Conservation (phyloP, 2,329 filamentous ascomycete genomes). For the Penicillium sp. region DNA sequence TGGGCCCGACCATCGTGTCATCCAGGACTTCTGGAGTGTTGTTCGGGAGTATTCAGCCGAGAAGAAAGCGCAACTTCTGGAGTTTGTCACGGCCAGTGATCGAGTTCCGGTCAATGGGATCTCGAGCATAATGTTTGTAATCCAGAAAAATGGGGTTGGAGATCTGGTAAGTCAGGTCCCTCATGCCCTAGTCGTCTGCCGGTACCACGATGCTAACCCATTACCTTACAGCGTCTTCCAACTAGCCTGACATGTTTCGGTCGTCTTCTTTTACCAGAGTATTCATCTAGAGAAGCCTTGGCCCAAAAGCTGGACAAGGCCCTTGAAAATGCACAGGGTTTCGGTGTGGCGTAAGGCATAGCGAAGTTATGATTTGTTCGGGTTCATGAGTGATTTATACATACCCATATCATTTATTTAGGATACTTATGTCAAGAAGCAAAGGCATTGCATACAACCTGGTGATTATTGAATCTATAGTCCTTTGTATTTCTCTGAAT, state of each 20-base stretch:
- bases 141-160: slow-evolving; percentile 76
- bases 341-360: slow-evolving; percentile 71
- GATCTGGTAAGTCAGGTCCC: slow-evolving; percentile 46
- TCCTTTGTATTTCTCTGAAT: not conserved
- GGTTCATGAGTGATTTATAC: slow-evolving; percentile 12
- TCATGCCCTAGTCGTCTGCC: too few species aligned
- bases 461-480: not conserved
- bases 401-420: slow-evolving; percentile 22
- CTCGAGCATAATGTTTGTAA: slow-evolving; percentile 77
- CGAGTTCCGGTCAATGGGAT: slow-evolving; percentile 86
- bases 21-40: slow-evolving; percentile 83
- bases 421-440: slow-evolving; percentile 4
- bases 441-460: slow-evolving; percentile 4
- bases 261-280: slow-evolving; percentile 82
- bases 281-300: slow-evolving; percentile 71
- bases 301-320: slow-evolving; percentile 79
- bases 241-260: slow-evolving; percentile 95
- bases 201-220: slow-evolving; percentile 6
- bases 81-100: slow-evolving; percentile 94
- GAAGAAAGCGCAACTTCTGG: slow-evolving; percentile 76
- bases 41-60: slow-evolving; percentile 66
- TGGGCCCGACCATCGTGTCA: slow-evolving; percentile 67
- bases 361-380: slow-evolving; percentile 3
- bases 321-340: slow-evolving; percentile 84
- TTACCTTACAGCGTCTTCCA: slow-evolving; percentile 60